phyloP scores from a whole-genome alignment of 148 eudicot genomes.

The Selenicereus undatus region DNA sequence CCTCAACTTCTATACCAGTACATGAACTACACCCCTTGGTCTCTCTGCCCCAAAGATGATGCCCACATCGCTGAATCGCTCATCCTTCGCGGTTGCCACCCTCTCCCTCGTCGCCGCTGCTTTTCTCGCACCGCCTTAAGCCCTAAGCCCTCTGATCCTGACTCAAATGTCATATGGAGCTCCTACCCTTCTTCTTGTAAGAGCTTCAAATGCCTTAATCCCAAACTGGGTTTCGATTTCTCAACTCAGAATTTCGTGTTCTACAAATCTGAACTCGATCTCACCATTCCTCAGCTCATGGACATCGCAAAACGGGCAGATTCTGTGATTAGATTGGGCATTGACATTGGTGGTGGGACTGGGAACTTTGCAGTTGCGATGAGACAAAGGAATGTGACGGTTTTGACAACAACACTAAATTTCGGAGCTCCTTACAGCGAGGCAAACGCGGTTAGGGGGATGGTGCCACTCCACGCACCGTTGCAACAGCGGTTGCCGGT shows the following conservation, averaged over 20 bases:
- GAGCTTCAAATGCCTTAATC: constrained; percentile 53
- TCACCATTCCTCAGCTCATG: constrained; percentile 54
- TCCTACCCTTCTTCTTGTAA: constrained; percentile 40
- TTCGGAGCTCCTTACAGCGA: constrained; percentile 71
- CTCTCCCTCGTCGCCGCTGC: constrained; percentile 79
- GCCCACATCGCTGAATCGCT: constrained; percentile 53
- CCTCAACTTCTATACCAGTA: constrained; percentile 61
- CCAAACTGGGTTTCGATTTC: constrained; percentile 59
- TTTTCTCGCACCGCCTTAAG: constrained; percentile 36
- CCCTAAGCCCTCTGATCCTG: constrained; percentile 33
- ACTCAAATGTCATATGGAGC: constrained; percentile 42
- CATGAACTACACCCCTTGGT: constrained; percentile 72
- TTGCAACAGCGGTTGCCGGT: constrained; percentile 82
- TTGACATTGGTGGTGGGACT: constrained; percentile 77
- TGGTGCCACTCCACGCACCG: constrained; percentile 74
- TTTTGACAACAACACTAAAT: constrained; percentile 72
- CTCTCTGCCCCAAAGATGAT: constrained; percentile 46
- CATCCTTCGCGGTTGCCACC: constrained; percentile 84
- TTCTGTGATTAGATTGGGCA: constrained; percentile 44
- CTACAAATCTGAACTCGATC: constrained; percentile 61
- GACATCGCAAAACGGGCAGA: constrained; percentile 32
- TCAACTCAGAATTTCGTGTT: constrained; percentile 29
- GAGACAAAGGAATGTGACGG: constrained; percentile 59
- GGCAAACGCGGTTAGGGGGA: constrained; percentile 63
- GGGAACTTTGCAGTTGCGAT: constrained; percentile 70